Conservation (phyloP, 305 asterid genomes). For the Coffea humblotiana region DNA sequence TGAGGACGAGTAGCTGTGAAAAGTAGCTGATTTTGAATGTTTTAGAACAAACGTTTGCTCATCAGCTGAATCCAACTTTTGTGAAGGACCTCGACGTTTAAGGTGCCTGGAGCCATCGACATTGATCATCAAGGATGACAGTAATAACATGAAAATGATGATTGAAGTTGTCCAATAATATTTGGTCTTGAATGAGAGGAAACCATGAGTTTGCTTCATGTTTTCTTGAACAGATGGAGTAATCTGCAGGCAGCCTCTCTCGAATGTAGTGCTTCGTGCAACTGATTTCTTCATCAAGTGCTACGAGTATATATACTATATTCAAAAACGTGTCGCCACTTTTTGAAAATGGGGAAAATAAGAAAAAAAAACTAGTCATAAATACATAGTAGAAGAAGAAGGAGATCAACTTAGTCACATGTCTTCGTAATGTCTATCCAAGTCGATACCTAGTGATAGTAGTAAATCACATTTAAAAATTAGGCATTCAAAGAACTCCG, state of each 20-base stretch:
- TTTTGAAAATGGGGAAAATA: neutral
- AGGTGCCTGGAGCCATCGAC: slow-evolving; percentile 16
- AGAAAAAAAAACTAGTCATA: neutral
- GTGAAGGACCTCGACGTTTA: slow-evolving; percentile 9
- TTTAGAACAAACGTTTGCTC: neutral
- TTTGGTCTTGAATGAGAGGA: neutral
- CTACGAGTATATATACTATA: neutral
- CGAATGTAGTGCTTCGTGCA: neutral
- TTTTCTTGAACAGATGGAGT: neutral
- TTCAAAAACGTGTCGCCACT: neutral
- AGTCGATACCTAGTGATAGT: neutral
- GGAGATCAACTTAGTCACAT: neutral
- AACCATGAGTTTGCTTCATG: slow-evolving; percentile 10
- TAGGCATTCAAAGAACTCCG: neutral
- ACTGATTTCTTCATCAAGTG: neutral
- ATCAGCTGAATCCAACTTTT: neutral
- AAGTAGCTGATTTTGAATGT: slow-evolving; percentile 10
- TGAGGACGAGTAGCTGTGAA: neutral
- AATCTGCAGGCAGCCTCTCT: neutral
- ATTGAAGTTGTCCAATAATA: neutral
- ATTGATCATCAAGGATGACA: neutral
- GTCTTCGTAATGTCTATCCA: neutral
- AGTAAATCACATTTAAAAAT: neutral
- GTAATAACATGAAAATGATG: slow-evolving; percentile 7
- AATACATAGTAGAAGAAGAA: neutral